phyloP scores from a whole-genome alignment of 345 rosid genomes.

The Gossypium longicalyx region DNA sequence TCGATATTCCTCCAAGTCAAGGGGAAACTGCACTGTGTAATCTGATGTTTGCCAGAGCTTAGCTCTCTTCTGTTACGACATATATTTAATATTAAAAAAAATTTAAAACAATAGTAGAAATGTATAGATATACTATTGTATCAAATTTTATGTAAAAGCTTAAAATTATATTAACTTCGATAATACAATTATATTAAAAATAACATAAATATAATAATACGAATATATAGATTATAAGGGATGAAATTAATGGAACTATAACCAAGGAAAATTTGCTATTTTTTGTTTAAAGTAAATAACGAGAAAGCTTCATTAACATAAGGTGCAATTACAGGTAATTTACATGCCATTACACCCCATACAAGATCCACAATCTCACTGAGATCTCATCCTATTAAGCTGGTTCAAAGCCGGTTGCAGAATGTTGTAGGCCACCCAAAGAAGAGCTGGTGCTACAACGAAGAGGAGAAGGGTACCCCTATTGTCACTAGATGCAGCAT shows the following conservation, averaged over 20 bases:
- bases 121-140: too few relatives aligned
- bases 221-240: too few relatives aligned
- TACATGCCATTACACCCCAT: conserved; percentile 11
- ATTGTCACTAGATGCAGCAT: conserved; percentile 47
- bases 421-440: conserved; percentile 92
- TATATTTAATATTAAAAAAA: too few relatives aligned
- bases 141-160: too few relatives aligned
- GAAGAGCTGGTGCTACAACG: conserved; percentile 80
- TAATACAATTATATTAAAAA: too few relatives aligned
- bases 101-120: too few relatives aligned
- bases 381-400: conserved; percentile 77
- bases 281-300: not conserved
- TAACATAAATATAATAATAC: too few relatives aligned
- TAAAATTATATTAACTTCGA: too few relatives aligned
- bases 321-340: conserved; percentile 36
- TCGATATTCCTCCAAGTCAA: too few relatives aligned
- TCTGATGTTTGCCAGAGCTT: too few relatives aligned
- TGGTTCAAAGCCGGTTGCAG: conserved; percentile 97
- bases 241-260: not conserved
- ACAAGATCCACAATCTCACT: conserved; percentile 16
- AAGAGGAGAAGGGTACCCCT: conserved; percentile 79
- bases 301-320: conserved; percentile 19
- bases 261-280: not conserved
- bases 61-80: too few relatives aligned
- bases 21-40: too few relatives aligned